phyloP scores from a whole-genome alignment of 768 basidiomycete species.

The Collybia sordida region DNA sequence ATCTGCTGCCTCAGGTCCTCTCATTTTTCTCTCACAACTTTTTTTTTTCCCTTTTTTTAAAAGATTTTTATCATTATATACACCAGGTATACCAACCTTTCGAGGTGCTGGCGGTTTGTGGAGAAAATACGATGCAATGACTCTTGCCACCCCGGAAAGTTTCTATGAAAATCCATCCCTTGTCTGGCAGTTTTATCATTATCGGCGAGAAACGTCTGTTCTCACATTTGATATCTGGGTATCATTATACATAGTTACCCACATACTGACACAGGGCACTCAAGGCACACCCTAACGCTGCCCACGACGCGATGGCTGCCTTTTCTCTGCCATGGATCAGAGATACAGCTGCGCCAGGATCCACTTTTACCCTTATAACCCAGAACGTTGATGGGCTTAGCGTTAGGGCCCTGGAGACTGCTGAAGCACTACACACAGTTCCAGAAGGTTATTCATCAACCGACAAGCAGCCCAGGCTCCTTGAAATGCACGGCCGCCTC shows the following conservation, averaged over 20 bases:
- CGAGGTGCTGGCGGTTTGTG: slow-evolving; percentile 52
- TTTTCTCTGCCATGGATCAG: slow-evolving; percentile 40
- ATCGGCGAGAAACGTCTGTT: slow-evolving; percentile 51
- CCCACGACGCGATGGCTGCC: slow-evolving; percentile 50
- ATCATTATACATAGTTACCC: slow-evolving; percentile 6
- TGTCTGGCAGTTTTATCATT: slow-evolving; percentile 69
- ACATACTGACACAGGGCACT: slow-evolving; percentile 37
- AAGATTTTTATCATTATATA: too few species aligned
- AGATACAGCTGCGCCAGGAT: slow-evolving; percentile 36
- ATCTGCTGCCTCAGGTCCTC: slow-evolving; percentile 23
- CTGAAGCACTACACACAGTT: slow-evolving; percentile 8
- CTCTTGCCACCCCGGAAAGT: slow-evolving; percentile 52
- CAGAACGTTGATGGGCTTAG: slow-evolving; percentile 65
- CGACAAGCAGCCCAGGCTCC: slow-evolving; percentile 23
- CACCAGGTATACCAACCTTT: slow-evolving; percentile 49
- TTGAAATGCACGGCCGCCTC: slow-evolving; percentile 66
- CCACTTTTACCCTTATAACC: slow-evolving; percentile 52
- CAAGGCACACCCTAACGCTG: slow-evolving; percentile 50
- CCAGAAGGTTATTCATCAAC: background rate
- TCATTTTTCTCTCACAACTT: background rate
- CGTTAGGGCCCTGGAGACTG: slow-evolving; percentile 31
- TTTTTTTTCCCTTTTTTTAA: background rate
- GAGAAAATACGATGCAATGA: slow-evolving; percentile 48
- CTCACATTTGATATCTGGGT: background rate
- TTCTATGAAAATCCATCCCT: slow-evolving; percentile 47